A percentile compares a stretch with the other conserved stretches of the same genome.
phyloP scores from a whole-genome alignment of 2,329 filamentous ascomycete genomes.

The Exserohilum turcica region DNA sequence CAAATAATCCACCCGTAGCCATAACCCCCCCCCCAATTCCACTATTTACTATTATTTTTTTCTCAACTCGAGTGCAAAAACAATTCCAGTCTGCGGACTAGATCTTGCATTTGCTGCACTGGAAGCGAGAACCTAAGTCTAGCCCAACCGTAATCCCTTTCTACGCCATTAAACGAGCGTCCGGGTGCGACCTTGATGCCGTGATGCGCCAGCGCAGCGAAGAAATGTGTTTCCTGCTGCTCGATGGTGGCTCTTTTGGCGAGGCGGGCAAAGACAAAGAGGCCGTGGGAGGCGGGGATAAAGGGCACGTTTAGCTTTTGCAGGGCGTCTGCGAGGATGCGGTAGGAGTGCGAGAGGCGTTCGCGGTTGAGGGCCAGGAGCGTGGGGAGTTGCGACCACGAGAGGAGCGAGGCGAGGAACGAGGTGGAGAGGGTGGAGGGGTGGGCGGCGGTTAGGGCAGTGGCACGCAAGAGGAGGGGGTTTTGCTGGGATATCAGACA shows the following conservation, averaged over 20 bases:
- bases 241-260: conserved; percentile 17
- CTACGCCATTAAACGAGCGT: conserved; percentile 27
- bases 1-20: too few species aligned
- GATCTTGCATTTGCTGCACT: conserved; percentile 16
- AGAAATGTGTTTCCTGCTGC: conserved; percentile 30
- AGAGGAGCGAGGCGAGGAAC: conserved; percentile 30
- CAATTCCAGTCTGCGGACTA: neutral
- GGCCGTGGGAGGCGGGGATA: conserved; percentile 32
- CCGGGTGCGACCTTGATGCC: conserved; percentile 27
- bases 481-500: conserved; percentile 41
- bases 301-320: conserved; percentile 23
- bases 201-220: conserved; percentile 22
- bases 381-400: conserved; percentile 34
- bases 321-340: conserved; percentile 22
- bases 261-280: conserved; percentile 35
- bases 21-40: neutral
- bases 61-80: conserved; percentile 15
- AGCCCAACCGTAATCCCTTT: conserved; percentile 38
- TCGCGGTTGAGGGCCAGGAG: conserved; percentile 32
- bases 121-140: conserved; percentile 34
- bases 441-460: conserved; percentile 27
- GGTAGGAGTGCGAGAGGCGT: conserved; percentile 29
- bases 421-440: conserved; percentile 27
- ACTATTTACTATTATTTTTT: too few species aligned
- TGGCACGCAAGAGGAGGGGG: conserved; percentile 25